Evolutionary conservation across 306 rosid genomes (phyloP), one percentile per base, ranked within the genome.

Genomic region (Sechiopsis laciniata): DNA sequence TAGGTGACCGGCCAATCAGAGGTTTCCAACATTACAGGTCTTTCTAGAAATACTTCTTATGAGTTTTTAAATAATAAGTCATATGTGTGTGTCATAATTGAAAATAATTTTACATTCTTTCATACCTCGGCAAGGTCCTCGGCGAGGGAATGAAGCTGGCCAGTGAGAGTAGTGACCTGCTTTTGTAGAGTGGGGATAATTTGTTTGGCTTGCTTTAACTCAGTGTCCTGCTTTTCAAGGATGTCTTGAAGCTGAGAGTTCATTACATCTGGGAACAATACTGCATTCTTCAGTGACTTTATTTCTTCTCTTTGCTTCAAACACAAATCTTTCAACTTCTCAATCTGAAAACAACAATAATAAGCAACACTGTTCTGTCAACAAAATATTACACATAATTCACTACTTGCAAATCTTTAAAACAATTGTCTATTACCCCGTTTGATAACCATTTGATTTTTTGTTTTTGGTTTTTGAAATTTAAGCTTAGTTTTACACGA

Each of bases 241-340:
- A 94, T 78, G 59, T 81, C 86, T 74, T 94, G 95, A 79, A 89
- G 96, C 84, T 91, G 88, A 70, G 88, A 86, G 81, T 85, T 91
- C 88, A 82, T 78, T 9, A 82, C 88, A 77, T 94, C 99, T 8
- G 99, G 99, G 64, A 94, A 94, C 55, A 94, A 76, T 52, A 95
- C 77, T 0, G 97, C 86, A 68, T 73, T 86, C 84, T 95, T 95
- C 79, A 95, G 75, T 17, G 97, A 80, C 73, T 87, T 89, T 29
- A 95, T 95, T 82, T 95, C 99, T 78, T 95, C 99, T 85, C 92
- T 88, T 81, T 95, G 99, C 68, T 85, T 95, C 85, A 91, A 83
- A 69, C 99, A 95, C 80, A 95, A 81, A 77, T 95, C 99, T 80
- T 91, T 95, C 84, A 95, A 69, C 85, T 94, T 94, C 79, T 94